phyloP scores from a whole-genome alignment of 2,329 filamentous ascomycete genomes.

The Tolypocladium cylindrosporum region DNA sequence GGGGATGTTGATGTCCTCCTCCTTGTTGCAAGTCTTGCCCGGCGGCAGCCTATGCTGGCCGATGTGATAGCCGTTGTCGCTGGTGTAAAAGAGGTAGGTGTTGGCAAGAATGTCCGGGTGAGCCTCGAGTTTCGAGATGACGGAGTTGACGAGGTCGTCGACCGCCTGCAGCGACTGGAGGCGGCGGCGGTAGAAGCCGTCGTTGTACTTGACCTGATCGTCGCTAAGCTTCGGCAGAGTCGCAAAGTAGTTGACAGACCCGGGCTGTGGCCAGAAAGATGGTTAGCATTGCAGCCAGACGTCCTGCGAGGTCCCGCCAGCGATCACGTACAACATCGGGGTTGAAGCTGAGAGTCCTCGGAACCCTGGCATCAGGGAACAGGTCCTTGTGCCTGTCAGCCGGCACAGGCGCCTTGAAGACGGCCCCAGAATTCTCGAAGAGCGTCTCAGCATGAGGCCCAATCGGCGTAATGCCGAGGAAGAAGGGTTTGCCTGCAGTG shows the following conservation, averaged over 20 bases:
- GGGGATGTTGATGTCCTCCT: slow-evolving; percentile 50
- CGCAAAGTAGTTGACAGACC: slow-evolving; percentile 36
- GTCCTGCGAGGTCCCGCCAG: not conserved
- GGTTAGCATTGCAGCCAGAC: not conserved
- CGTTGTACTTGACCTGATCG: slow-evolving; percentile 33
- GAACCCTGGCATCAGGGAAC: slow-evolving; percentile 49
- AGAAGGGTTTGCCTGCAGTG: slow-evolving; percentile 47
- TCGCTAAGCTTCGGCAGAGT: slow-evolving; percentile 29
- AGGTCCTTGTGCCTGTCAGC: slow-evolving; percentile 51
- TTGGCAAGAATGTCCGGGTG: slow-evolving; percentile 50
- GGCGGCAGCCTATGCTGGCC: slow-evolving; percentile 48
- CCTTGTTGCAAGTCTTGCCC: slow-evolving; percentile 47
- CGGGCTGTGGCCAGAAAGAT: slow-evolving; percentile 12
- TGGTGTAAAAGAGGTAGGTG: slow-evolving; percentile 49
- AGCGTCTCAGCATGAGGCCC: slow-evolving; percentile 51
- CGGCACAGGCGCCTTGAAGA: slow-evolving; percentile 42
- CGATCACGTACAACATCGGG: slow-evolving; percentile 36
- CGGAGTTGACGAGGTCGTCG: slow-evolving; percentile 41
- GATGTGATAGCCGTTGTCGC: slow-evolving; percentile 53
- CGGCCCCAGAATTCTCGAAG: not conserved
- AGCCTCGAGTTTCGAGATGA: slow-evolving; percentile 31
- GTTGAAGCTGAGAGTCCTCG: slow-evolving; percentile 57
- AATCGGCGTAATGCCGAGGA: slow-evolving; percentile 54
- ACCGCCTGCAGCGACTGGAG: slow-evolving; percentile 42
- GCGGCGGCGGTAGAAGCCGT: slow-evolving; percentile 40